Percentiles rank a stretch among this genome's conserved stretches.
phyloP scores from a whole-genome alignment of 257 asterid species.

The Przewalskia tangutica region DNA sequence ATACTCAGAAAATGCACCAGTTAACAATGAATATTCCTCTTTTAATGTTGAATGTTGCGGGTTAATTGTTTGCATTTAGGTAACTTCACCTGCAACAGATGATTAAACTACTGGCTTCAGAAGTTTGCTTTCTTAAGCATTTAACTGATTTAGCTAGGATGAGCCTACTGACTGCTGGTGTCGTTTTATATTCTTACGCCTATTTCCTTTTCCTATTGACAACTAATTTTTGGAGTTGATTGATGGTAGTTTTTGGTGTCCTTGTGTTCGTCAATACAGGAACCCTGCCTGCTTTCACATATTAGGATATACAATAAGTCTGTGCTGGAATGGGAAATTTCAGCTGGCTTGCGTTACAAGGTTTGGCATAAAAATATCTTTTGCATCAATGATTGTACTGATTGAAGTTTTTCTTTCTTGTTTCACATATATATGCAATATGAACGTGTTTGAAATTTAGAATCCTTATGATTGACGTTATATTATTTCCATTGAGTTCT shows the following conservation, averaged over 20 bases:
- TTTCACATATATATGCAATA: not conserved
- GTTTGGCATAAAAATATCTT: slow-evolving; percentile 30
- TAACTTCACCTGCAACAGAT: not conserved
- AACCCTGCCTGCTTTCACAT: slow-evolving; percentile 87
- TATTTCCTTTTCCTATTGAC: not conserved
- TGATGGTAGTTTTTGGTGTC: slow-evolving; percentile 9
- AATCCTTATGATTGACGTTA: not conserved
- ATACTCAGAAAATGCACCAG: not conserved
- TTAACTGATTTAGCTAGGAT: not conserved
- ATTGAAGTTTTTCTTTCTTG: slow-evolving; percentile 1
- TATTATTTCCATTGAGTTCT: not conserved
- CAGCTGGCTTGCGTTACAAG: slow-evolving; percentile 92
- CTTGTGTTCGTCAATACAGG: slow-evolving; percentile 33
- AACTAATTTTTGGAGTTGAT: not conserved
- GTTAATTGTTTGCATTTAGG: not conserved
- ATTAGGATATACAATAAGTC: slow-evolving; percentile 83
- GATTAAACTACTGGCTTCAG: not conserved
- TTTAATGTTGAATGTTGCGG: not conserved
- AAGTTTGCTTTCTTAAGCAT: not conserved
- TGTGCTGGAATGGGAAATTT: slow-evolving; percentile 96
- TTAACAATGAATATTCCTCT: not conserved
- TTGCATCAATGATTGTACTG: slow-evolving; percentile 1
- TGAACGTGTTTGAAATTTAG: not conserved
- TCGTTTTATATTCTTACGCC: not conserved
- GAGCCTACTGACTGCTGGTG: not conserved